Base-by-base conservation (phyloP, 2,329 filamentous ascomycete species). In the Westerdykella sp. region DNA sequence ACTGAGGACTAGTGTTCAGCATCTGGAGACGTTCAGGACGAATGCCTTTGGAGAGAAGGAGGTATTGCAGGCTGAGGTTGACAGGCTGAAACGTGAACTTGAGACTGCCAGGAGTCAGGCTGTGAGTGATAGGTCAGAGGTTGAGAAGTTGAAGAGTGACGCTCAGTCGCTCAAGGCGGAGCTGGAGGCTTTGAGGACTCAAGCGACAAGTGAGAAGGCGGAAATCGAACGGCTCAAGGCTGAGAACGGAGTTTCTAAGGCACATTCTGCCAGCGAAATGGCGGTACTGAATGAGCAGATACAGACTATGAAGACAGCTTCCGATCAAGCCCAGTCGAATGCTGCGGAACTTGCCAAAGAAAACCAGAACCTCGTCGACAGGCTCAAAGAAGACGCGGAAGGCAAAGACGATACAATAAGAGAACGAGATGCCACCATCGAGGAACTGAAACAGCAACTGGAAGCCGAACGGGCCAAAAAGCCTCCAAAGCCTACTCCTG, bases 391-490 rank as follows among this genome's bases (percentile, higher is more conserved):
- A 45, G 62, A 66, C 30, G 42, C 46, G 1, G 62, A 66, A 44
- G 62, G 61, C 12, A 65, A 61, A 47, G 55, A 62, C 23, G 56
- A 61, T 37, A 53, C 48, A n/a, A 60, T 64, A 34, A 57, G 51
- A 23, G 61, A 61, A 21, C 52, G 48, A 10, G 57, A 64, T 36
- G 37, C 37, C 15, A 53, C 47, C 6, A 59, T 64, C 37, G 46
- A 41, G 14, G 48, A 55, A 7, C 41, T 61, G 11, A 50, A 46
- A 25, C 47, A 47, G 25, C 28, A 41, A 21, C 48, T 61, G 15
- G 60, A 61, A 16, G 48, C 49, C 11, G 61, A 65, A 42, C 60
- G 48, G 37, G 36, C 43, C 16, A 62, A 53, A 37, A 54, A 57
- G 14, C 51, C 42, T 18, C 34, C 40, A 6, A 39, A 15, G 31